Evolutionary conservation across 2,329 filamentous ascomycete genomes (phyloP).

Genomic region (Aspergillus aculeatinus): DNA sequence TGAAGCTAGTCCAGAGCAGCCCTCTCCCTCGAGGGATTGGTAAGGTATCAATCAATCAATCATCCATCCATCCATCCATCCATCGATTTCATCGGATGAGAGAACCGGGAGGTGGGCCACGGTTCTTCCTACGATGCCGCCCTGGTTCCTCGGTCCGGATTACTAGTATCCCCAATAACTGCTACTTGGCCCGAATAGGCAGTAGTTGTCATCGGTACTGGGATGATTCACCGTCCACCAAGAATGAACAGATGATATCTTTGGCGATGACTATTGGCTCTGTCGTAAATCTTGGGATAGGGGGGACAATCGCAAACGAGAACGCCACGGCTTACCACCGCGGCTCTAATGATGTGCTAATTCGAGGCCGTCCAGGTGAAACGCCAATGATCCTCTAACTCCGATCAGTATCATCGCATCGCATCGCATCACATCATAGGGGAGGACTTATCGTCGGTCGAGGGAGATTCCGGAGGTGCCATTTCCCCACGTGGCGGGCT

Average conservation of each 20-base stretch:
- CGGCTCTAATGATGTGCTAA: background rate
- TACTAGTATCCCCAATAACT: background rate
- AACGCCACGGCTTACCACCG: background rate
- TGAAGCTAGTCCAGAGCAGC: constrained; percentile 4
- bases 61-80: background rate
- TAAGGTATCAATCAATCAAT: background rate
- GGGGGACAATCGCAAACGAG: background rate
- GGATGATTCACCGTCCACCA: background rate
- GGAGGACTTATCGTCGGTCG: background rate
- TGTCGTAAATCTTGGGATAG: background rate
- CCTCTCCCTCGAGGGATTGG: background rate
- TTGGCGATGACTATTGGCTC: too few species aligned
- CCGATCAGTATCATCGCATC: background rate
- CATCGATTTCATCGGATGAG: background rate
- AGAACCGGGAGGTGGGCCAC: background rate
- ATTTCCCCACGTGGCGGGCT: constrained; percentile 4
- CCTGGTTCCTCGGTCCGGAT: background rate
- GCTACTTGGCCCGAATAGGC: constrained; percentile 1
- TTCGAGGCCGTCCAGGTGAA: background rate
- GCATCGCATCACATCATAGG: background rate
- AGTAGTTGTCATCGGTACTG: background rate
- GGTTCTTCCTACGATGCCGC: background rate
- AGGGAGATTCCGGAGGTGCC: background rate
- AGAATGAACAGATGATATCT: background rate
- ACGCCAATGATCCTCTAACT: background rate